A percentile compares a stretch with the other conserved stretches of the same genome.
Evolutionary conservation across 2,329 filamentous ascomycete species (phyloP).

Genomic region (Xylariales sp.): DNA sequence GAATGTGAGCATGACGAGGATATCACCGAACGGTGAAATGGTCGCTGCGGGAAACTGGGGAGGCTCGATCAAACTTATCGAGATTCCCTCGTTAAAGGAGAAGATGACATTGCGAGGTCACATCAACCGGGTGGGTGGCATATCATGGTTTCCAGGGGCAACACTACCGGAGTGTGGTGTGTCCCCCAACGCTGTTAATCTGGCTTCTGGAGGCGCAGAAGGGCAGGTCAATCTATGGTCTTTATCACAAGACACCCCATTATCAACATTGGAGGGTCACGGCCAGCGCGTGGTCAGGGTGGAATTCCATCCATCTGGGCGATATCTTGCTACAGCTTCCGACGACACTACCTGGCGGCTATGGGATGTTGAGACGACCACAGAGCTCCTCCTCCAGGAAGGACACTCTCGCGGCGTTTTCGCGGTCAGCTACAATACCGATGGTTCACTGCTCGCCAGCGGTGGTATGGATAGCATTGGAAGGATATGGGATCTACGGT

Average conservation of each 20-base stretch:
- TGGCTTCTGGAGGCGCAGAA: slow-evolving; percentile 91
- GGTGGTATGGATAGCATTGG: slow-evolving; percentile 96
- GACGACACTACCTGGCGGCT: slow-evolving; percentile 97
- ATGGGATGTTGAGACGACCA: slow-evolving; percentile 86
- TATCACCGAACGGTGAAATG: slow-evolving; percentile 85
- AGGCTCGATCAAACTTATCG: slow-evolving; percentile 86
- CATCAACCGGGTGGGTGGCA: slow-evolving; percentile 86
- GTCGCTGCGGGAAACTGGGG: slow-evolving; percentile 94
- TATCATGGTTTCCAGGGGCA: slow-evolving; percentile 89
- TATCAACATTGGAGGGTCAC: slow-evolving; percentile 86
- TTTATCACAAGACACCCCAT: slow-evolving; percentile 83
- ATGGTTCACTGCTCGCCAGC: slow-evolving; percentile 89
- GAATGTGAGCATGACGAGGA: slow-evolving; percentile 90
- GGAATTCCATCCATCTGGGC: slow-evolving; percentile 93
- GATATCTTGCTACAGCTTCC: slow-evolving; percentile 90
- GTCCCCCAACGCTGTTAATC: slow-evolving; percentile 79
- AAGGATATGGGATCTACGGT: slow-evolving; percentile 93
- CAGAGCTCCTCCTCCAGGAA: slow-evolving; percentile 88
- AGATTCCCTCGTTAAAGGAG: slow-evolving; percentile 83
- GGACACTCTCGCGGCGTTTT: slow-evolving; percentile 96
- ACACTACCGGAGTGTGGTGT: slow-evolving; percentile 78
- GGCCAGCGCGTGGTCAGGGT: slow-evolving; percentile 88
- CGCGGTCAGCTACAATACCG: slow-evolving; percentile 86
- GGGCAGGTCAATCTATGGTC: slow-evolving; percentile 92
- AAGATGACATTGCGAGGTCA: slow-evolving; percentile 84